phyloP scores from a whole-genome alignment of 352 stramenopile genomes.

The Halophytophthora polymorphica region DNA sequence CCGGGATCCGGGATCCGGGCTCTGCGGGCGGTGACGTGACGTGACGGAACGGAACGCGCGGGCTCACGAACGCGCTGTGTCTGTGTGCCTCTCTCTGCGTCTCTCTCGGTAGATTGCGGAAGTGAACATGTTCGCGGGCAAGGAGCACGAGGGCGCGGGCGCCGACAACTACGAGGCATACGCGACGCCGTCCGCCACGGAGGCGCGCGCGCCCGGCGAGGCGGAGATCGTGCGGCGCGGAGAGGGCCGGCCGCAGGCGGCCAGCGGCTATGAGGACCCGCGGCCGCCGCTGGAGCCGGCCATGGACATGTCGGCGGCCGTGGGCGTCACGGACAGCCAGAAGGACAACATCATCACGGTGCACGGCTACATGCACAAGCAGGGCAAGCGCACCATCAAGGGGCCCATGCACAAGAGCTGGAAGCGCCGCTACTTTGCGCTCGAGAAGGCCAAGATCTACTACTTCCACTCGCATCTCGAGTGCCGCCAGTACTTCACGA shows the following conservation, averaged over 20 bases:
- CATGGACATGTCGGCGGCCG: conserved; percentile 42
- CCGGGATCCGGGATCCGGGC: too few relatives aligned
- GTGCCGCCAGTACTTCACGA: conserved; percentile 75
- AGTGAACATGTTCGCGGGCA: conserved; percentile 52
- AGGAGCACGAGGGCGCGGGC: conserved; percentile 25
- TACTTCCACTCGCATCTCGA: conserved; percentile 75
- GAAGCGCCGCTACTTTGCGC: conserved; percentile 71
- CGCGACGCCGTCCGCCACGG: conserved; percentile 50
- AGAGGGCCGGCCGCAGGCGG: conserved; percentile 23
- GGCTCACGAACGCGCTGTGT: background rate
- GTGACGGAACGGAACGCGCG: too few relatives aligned
- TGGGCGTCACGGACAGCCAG: conserved; percentile 26
- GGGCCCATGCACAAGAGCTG: conserved; percentile 70
- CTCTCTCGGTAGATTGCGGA: too few relatives aligned
- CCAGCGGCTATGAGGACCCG: conserved; percentile 35
- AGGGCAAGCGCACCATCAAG: conserved; percentile 71
- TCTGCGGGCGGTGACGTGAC: too few relatives aligned
- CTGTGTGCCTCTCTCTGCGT: background rate
- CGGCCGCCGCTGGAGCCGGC: conserved; percentile 36
- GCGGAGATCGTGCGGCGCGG: conserved; percentile 57
- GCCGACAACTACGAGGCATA: conserved; percentile 65
- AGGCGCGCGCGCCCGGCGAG: conserved; percentile 35
- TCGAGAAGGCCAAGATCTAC: conserved; percentile 75
- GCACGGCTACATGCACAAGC: conserved; percentile 79
- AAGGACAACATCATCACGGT: conserved; percentile 80